Conservation (phyloP, 106 monocot genomes). For the Narthecium ossifragum region DNA sequence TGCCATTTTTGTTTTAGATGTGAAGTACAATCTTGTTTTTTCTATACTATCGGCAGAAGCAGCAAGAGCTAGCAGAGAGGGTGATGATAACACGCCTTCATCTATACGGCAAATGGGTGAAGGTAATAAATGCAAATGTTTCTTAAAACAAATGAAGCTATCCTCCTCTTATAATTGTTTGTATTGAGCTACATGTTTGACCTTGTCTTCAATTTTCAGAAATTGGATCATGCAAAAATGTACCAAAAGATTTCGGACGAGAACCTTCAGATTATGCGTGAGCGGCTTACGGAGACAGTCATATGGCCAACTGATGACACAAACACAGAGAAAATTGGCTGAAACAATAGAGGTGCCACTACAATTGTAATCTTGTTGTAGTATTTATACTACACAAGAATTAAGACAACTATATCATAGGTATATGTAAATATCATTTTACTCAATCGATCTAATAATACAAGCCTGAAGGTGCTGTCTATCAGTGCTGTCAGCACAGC, state of each 20-base stretch:
- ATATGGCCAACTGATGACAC: slow-evolving; percentile 96
- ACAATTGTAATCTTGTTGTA: background rate
- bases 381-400: slow-evolving; percentile 1
- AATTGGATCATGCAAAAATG: slow-evolving; percentile 90
- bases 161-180: too few relatives aligned
- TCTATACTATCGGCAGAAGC: slow-evolving; percentile 39
- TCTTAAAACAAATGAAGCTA: too few relatives aligned
- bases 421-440: too few relatives aligned
- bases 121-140: slow-evolving; percentile 40
- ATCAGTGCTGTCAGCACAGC: too few relatives aligned
- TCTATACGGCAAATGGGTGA: slow-evolving; percentile 87
- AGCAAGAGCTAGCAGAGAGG: slow-evolving; percentile 88
- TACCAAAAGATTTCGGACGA: slow-evolving; percentile 77
- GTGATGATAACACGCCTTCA: slow-evolving; percentile 96
- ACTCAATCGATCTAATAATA: too few relatives aligned
- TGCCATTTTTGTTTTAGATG: background rate
- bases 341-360: background rate
- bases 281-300: slow-evolving; percentile 84
- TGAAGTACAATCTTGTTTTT: background rate
- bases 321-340: slow-evolving; percentile 71
- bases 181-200: background rate
- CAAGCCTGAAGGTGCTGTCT: too few relatives aligned
- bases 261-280: slow-evolving; percentile 82
- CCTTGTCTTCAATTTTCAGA: slow-evolving; percentile 57
- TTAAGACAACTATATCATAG: too few relatives aligned